These are phyloP conservation scores for Ministeria vibrans DNA, from an alignment of 78 protist species.

Conservation along the genomic window DNA sequence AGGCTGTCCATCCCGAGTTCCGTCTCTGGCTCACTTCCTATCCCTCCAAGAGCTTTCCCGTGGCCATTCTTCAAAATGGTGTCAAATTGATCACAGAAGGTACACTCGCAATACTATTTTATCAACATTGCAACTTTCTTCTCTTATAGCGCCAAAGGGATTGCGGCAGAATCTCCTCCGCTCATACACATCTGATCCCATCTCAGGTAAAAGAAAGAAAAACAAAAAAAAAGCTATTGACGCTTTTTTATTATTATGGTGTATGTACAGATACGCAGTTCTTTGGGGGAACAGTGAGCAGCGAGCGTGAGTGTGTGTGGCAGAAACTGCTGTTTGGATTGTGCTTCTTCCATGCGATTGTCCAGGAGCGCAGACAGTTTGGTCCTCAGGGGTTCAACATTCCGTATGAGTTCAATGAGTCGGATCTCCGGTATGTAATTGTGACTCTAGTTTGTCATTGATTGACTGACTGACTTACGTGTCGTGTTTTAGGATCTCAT, in stretches of 20 bases:
- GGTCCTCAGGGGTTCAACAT: constrained; percentile 86
- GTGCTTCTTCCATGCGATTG: constrained; percentile 77
- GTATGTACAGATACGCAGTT: not conserved
- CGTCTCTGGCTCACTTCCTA: constrained; percentile 55
- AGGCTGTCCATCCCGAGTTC: constrained; percentile 38
- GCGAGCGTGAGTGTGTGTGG: not conserved
- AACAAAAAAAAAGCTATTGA: no score
- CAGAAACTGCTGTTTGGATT: not conserved
- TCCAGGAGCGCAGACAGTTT: constrained; percentile 83
- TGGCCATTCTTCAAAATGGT: constrained; percentile 71
- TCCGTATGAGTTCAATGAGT: constrained; percentile 72
- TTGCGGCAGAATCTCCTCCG: constrained; percentile 58
- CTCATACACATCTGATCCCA: constrained; percentile 15
- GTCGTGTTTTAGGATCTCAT: no score
- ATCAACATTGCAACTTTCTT: no score
- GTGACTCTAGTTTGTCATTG: no score
- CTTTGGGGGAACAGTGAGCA: not conserved
- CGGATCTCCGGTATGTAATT: constrained; percentile 67
- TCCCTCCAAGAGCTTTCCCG: constrained; percentile 64
- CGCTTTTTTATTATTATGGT: no score
- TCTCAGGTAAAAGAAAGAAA: no score
- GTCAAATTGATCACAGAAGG: constrained; percentile 13
- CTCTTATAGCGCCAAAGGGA: no score
- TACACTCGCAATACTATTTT: no score
- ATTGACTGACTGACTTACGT: no score